Percentiles rank a stretch among this genome's conserved stretches.
phyloP scores from a whole-genome alignment of 352 stramenopile species.

The Phytophthora syringae region DNA sequence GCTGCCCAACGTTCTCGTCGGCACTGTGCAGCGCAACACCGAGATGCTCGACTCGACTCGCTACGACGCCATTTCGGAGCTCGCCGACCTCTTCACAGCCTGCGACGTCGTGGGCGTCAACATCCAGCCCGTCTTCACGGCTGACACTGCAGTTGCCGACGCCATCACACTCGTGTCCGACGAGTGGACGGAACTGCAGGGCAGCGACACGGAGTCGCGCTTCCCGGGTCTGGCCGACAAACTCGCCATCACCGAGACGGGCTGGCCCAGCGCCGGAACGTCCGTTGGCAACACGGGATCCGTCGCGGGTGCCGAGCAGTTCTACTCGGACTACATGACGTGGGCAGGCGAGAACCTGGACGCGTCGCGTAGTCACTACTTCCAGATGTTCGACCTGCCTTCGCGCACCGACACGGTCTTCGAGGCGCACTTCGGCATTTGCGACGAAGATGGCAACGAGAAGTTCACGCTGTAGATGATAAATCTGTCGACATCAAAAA shows the following conservation, averaged over 20 bases:
- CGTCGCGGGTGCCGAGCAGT: slow-evolving; percentile 43
- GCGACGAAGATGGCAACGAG: slow-evolving; percentile 33
- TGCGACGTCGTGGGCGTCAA: slow-evolving; percentile 77
- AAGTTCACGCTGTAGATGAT: slow-evolving; percentile 48
- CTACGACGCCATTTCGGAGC: slow-evolving; percentile 37
- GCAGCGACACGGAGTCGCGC: slow-evolving; percentile 37
- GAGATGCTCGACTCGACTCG: slow-evolving; percentile 52
- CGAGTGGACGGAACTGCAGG: slow-evolving; percentile 54
- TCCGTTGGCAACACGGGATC: slow-evolving; percentile 52
- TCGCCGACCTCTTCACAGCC: slow-evolving; percentile 48
- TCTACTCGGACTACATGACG: slow-evolving; percentile 45
- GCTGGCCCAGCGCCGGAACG: slow-evolving; percentile 59
- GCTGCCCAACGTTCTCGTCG: slow-evolving; percentile 41
- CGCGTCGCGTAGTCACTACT: slow-evolving; percentile 54
- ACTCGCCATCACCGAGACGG: slow-evolving; percentile 64
- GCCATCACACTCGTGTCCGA: slow-evolving; percentile 50
- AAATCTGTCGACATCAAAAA: no score
- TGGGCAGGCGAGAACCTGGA: slow-evolving; percentile 43
- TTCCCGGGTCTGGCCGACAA: slow-evolving; percentile 57
- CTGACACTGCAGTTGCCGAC: slow-evolving; percentile 33
- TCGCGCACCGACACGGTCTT: slow-evolving; percentile 48
- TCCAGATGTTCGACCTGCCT: slow-evolving; percentile 69
- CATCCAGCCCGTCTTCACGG: slow-evolving; percentile 72
- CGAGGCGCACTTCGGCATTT: slow-evolving; percentile 60
- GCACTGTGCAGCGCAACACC: slow-evolving; percentile 60